These are phyloP conservation scores for Ramaria sp. DNA, from an alignment of 768 basidiomycete species.

Conservation along the genomic window DNA sequence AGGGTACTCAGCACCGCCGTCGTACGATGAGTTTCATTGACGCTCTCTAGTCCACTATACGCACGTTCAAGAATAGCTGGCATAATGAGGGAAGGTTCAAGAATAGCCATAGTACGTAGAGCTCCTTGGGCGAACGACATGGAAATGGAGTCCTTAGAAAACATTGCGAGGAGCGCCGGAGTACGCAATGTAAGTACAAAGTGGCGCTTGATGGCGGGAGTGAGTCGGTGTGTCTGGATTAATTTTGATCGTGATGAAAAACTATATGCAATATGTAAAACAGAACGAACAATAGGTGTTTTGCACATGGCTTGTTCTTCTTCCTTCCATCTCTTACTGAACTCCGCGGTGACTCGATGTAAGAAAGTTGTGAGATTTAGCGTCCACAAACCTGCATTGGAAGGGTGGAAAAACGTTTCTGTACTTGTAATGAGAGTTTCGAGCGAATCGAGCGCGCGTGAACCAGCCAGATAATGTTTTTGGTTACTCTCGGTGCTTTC, in stretches of 20 bases:
- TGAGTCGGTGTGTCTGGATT: conserved; percentile 62
- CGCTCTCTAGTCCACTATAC: conserved; percentile 81
- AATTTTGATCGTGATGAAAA: background rate
- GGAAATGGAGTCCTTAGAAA: conserved; percentile 73
- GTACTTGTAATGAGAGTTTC: conserved; percentile 84
- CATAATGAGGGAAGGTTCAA: conserved; percentile 81
- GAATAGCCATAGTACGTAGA: conserved; percentile 62
- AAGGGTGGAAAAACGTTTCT: conserved; percentile 93
- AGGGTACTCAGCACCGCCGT: conserved; percentile 84
- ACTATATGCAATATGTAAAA: background rate
- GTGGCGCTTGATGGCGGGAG: conserved; percentile 64
- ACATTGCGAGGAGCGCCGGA: conserved; percentile 85
- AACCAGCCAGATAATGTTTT: conserved; percentile 63
- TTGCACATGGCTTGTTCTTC: conserved; percentile 70
- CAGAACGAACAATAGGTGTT: conserved; percentile 53
- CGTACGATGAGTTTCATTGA: conserved; percentile 93
- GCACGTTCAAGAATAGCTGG: conserved; percentile 86
- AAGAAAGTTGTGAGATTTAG: conserved; percentile 53
- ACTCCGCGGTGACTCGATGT: conserved; percentile 63
- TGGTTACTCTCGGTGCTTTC: conserved; percentile 22
- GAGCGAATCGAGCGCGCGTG: conserved; percentile 77
- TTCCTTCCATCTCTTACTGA: conserved; percentile 67
- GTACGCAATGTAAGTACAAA: conserved; percentile 79
- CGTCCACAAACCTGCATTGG: conserved; percentile 83
- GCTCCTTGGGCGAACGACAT: conserved; percentile 74